Evolutionary conservation across 2,329 filamentous ascomycete genomes (phyloP).

Genomic region (Ceratocystis albifundus): DNA sequence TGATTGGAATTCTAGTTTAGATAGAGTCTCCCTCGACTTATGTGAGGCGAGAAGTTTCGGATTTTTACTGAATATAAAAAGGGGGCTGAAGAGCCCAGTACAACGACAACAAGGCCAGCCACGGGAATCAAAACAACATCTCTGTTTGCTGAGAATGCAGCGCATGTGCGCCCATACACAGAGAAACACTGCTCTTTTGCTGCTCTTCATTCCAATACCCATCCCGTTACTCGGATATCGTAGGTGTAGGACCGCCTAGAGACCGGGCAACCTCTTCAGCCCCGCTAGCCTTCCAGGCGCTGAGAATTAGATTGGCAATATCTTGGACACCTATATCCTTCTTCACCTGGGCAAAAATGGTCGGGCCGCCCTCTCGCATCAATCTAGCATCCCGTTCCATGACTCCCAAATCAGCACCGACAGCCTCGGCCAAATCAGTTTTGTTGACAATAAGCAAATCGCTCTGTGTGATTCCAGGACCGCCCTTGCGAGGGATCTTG

Average conservation of each 20-base stretch:
- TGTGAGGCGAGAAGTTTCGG: slow-evolving; percentile 9
- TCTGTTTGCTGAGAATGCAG: no score
- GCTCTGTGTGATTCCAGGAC: slow-evolving; percentile 91
- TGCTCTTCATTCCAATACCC: neutral
- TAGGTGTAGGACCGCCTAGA: slow-evolving; percentile 47
- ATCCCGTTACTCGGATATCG: slow-evolving; percentile 31
- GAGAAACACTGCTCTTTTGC: neutral
- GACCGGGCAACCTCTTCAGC: slow-evolving; percentile 50
- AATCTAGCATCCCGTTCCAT: slow-evolving; percentile 93
- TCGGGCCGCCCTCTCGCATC: slow-evolving; percentile 92
- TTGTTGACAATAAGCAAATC: slow-evolving; percentile 94
- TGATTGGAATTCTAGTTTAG: slow-evolving; percentile 6
- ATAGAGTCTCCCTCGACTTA: slow-evolving; percentile 3
- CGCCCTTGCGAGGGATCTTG: slow-evolving; percentile 92
- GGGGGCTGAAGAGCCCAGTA: slow-evolving; percentile 1
- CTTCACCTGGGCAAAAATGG: slow-evolving; percentile 97
- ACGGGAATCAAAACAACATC: neutral
- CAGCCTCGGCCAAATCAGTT: slow-evolving; percentile 80
- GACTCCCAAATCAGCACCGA: slow-evolving; percentile 79
- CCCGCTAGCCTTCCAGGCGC: slow-evolving; percentile 84
- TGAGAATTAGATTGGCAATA: slow-evolving; percentile 77
- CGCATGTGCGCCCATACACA: no score
- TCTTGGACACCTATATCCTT: slow-evolving; percentile 71
- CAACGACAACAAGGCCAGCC: neutral
- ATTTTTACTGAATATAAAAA: slow-evolving; percentile 1